Base-by-base conservation (phyloP, 106 monocot species). In the Ottelia alismoides region DNA sequence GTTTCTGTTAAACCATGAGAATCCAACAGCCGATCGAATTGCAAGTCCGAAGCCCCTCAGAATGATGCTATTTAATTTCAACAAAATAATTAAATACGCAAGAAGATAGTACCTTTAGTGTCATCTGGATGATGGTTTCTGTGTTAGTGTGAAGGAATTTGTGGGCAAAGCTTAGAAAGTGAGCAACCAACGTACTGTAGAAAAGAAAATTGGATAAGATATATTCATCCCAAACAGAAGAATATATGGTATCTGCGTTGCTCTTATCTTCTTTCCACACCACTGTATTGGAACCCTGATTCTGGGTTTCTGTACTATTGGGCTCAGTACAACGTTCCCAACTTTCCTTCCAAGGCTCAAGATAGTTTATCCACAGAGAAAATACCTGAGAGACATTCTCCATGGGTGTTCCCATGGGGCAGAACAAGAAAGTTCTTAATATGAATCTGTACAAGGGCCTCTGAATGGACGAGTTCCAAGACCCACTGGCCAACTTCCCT, bases 81-180 rank as follows among this genome's bases (percentile, higher is more conserved):
- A n/a, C n/a, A n/a, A n/a, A n/a, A n/a, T n/a, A n/a, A n/a, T n/a
- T n/a, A n/a, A n/a, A n/a, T n/a, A n/a, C n/a, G n/a, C n/a, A n/a
- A n/a, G n/a, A n/a, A n/a, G n/a, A n/a, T n/a, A n/a, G n/a, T 24
- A 87, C 92, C 92, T 93, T 72, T 27, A 44, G 57, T 21, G 87
- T 81, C 84, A 94, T 84, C 53, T 72, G 58, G 16, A 78, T 65
- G 48, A 84, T 66, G 20, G 59, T 54, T 23, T 72, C 77, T 18
- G 67, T 71, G 67, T 88, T 77, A 51, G 69, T 51, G 55, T 84
- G 83, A 25, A 94, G 79, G 55, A 88, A 84, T 52, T 75, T 92
- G 71, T 86, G 86, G 11, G 86, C 86, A 79, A 92, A 92, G 16
- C 79, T 84, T 50, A 88, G 77, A 74, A 93, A 93, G 74, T 88